Evolutionary conservation across 2,329 filamentous ascomycete species (phyloP).

Genomic region (Colletotrichum karsti): DNA sequence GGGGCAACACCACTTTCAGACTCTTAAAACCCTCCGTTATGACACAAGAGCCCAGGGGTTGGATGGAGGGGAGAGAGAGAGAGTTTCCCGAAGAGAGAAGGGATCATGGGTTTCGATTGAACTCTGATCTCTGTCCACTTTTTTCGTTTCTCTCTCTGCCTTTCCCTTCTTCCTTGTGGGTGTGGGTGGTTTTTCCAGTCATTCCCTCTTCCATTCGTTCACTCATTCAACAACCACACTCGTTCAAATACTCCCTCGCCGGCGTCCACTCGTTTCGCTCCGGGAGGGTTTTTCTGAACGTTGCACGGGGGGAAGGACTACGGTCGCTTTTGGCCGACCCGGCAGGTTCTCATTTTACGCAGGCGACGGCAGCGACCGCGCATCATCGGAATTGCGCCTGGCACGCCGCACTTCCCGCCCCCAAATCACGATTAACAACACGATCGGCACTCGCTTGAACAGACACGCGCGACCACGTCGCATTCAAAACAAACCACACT

Average conservation of each 20-base stretch:
- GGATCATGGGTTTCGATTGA: conserved; percentile 25
- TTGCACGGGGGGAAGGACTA: neutral
- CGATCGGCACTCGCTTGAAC: conserved; percentile 1
- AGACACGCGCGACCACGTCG: neutral
- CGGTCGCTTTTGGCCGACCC: neutral
- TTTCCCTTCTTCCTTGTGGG: neutral
- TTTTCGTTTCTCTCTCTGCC: conserved; percentile 14
- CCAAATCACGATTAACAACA: neutral
- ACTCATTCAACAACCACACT: neutral
- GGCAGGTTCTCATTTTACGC: neutral
- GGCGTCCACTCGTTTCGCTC: conserved; percentile 12
- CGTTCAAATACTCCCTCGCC: neutral
- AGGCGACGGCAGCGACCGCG: neutral
- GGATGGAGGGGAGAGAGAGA: neutral
- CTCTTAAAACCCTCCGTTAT: conserved; percentile 13
- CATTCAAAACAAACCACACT: neutral
- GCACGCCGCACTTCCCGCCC: neutral
- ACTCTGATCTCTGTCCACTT: conserved; percentile 9
- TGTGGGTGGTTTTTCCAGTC: neutral
- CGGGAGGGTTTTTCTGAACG: neutral
- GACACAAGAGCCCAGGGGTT: conserved; percentile 9
- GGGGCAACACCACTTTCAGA: conserved; percentile 20
- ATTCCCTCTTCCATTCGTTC: neutral
- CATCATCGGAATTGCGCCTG: conserved; percentile 7
- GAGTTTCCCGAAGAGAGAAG: neutral